Conservation (phyloP, 768 basidiomycete species). For the Candolleomyces aberdarensis region DNA sequence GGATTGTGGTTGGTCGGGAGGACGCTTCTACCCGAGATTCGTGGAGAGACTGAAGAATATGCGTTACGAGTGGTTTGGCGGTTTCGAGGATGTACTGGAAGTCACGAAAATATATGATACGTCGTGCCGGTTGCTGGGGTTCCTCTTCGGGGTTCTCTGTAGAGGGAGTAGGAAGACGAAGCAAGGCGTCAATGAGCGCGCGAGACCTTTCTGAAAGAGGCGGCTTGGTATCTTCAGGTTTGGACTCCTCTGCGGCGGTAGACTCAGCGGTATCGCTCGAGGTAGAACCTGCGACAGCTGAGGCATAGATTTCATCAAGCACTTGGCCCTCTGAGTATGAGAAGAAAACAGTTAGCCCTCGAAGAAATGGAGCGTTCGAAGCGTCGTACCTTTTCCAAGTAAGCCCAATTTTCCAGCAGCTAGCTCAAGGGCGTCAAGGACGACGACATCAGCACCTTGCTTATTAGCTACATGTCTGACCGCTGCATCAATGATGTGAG, state of each 20-base stretch:
- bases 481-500: conserved; percentile 9
- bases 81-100: conserved; percentile 4
- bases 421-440: conserved; percentile 15
- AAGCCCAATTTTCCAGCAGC: conserved; percentile 10
- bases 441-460: conserved; percentile 10
- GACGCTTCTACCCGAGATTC: background rate
- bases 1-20: background rate
- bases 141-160: background rate
- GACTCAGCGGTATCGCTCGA: background rate
- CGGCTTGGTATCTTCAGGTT: background rate
- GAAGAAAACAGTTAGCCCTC: background rate
- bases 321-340: background rate
- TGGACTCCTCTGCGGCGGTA: background rate
- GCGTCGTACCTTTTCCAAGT: conserved; percentile 12
- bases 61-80: conserved; percentile 4
- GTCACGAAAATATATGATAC: conserved; percentile 11
- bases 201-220: background rate
- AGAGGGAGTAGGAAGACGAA: background rate
- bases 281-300: background rate
- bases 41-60: conserved; percentile 4
- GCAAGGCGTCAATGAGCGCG: background rate
- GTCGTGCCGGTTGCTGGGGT: background rate
- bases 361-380: background rate
- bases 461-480: conserved; percentile 5
- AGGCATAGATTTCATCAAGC: background rate